Evolutionary conservation across 1,139 yeast species (phyloP).

Genomic region (Candida anutae): DNA sequence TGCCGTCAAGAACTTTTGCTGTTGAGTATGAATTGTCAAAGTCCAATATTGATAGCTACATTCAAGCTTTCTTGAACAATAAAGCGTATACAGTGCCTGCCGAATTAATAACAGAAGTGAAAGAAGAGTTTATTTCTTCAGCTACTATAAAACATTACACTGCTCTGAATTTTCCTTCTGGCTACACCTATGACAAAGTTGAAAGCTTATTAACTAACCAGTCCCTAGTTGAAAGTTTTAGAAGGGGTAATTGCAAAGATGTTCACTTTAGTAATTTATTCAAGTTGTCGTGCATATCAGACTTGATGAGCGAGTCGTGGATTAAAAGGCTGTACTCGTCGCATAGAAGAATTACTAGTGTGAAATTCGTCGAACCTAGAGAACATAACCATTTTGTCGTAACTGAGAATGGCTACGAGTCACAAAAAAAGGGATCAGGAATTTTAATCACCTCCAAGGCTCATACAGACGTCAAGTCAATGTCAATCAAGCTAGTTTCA

Average conservation of each 20-base stretch:
- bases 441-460: conserved; percentile 10
- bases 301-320: conserved; percentile 18
- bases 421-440: conserved; percentile 4
- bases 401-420: conserved; percentile 11
- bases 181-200: conserved; percentile 31
- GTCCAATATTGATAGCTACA: conserved; percentile 16
- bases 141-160: conserved; percentile 14
- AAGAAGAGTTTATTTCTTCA: conserved; percentile 8
- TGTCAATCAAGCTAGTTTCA: conserved; percentile 57
- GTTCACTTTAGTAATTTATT: conserved; percentile 19
- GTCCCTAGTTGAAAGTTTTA: conserved; percentile 4
- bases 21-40: conserved; percentile 26
- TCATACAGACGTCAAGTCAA: conserved; percentile 15
- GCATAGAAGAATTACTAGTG: too few relatives aligned
- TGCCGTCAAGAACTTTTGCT: conserved; percentile 41
- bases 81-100: conserved; percentile 10
- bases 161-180: conserved; percentile 25
- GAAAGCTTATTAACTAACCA: conserved; percentile 20
- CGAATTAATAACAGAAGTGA: conserved; percentile 9
- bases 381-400: too few relatives aligned
- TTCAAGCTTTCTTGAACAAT: conserved; percentile 10
- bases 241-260: conserved; percentile 6
- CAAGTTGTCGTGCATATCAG: conserved; percentile 22
- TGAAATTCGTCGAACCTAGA: too few relatives aligned
- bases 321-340: too few relatives aligned